These are phyloP conservation scores for Delitschia confertaspora DNA, from an alignment of 495 filamentous ascomycete genomes.

Conservation along the genomic window DNA sequence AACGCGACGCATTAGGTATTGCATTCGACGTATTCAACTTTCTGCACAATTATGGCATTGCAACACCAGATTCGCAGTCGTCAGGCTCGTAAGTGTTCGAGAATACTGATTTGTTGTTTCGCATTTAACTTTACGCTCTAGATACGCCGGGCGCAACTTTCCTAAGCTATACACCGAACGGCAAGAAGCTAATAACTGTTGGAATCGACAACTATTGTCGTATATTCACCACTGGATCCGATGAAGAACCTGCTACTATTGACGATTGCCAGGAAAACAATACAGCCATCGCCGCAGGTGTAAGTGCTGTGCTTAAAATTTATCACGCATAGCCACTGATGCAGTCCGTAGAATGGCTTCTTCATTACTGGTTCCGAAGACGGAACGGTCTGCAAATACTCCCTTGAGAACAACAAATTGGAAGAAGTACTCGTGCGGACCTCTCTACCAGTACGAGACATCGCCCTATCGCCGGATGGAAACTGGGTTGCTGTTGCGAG, in stretches of 20 bases:
- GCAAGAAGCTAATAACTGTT: conserved; percentile 65
- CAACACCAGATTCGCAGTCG: conserved; percentile 35
- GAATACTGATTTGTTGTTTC: background rate
- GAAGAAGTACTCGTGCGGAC: conserved; percentile 73
- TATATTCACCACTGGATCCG: conserved; percentile 78
- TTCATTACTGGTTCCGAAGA: conserved; percentile 88
- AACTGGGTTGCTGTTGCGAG: conserved; percentile 93
- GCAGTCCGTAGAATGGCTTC: conserved; percentile 53
- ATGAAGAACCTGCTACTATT: conserved; percentile 82
- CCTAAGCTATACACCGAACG: conserved; percentile 60
- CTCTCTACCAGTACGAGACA: conserved; percentile 73
- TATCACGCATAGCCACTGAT: conserved; percentile 1
- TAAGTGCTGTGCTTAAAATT: conserved; percentile 33
- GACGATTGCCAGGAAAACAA: conserved; percentile 81
- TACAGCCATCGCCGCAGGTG: conserved; percentile 62
- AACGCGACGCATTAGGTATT: conserved; percentile 5
- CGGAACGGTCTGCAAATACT: conserved; percentile 84
- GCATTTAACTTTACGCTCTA: conserved; percentile 29
- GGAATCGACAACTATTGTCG: conserved; percentile 86
- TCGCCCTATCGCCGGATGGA: conserved; percentile 72
- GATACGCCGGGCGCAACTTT: conserved; percentile 62
- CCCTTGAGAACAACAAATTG: conserved; percentile 62
- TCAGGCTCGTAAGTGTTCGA: conserved; percentile 40
- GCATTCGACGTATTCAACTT: conserved; percentile 2
- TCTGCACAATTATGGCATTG: conserved; percentile 11